Evolutionary conservation across 177 flowering plant genomes (phyloP), one percentile per base, ranked within the genome.

Genomic region (Vitis hybrid): DNA sequence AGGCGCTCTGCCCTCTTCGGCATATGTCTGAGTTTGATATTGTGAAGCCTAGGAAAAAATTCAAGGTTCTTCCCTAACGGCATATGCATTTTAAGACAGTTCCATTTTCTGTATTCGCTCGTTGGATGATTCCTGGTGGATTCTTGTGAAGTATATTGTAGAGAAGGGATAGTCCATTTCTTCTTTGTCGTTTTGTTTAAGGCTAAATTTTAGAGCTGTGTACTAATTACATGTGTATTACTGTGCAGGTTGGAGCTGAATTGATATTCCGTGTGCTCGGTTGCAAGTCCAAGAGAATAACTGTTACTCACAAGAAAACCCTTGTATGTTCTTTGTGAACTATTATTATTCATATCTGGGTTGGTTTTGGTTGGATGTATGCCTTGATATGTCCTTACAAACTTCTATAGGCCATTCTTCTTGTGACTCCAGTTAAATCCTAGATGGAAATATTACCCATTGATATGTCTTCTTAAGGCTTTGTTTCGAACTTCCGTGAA

Each of bases 1-100:
- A 96, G 86, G 99, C 99, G 53, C 91, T 92, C 62, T 96, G 99
- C 67, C 99, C 99, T 64, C 88, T 92, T 68, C 87, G 79, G 7
- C 99, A 96, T 75, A 96, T 93, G 99, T 92, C 99, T 58, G 99
- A 96, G 75, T 81, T 88, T 80, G 98, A 92, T 60, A 81, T 90
- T 70, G 80, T 76, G 6, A 96, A 89, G 73, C 99, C 98, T 74
- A 56, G 88, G 53, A 90, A 89, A 76, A 96, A 93, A 63, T 93
- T 96, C 74, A 84, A 92, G 97, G 99, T 94, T 8, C 29, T 57
- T 50, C 60, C 61, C 50, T 33, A 9, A 56, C 22, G 22, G 6
- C 29, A 31, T 60, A 6, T n/a, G 21, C 50, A 3, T 51, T 49
- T 74, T 22, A 5, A 22, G 5, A 3, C 52, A 31, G 22, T 63